These are phyloP conservation scores for Umbelopsis isabellina DNA, from an alignment of 192 early-diverging fungal genomes.

Conservation along the genomic window DNA sequence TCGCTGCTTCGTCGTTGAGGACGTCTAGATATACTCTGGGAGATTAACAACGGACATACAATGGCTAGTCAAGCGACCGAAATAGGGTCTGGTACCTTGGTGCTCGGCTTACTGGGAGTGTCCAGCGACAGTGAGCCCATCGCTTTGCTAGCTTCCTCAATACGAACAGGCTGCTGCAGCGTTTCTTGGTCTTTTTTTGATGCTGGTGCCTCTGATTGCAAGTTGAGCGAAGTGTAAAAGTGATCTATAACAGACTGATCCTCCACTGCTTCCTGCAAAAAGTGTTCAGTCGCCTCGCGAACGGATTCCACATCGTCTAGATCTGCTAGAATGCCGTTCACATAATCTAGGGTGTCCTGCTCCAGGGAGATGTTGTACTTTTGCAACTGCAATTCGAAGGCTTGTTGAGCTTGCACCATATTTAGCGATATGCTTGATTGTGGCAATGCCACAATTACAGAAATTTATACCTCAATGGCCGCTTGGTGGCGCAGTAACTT, in stretches of 20 bases:
- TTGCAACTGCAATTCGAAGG: slow-evolving; percentile 25
- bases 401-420: neutral
- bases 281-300: slow-evolving; percentile 66
- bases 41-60: neutral
- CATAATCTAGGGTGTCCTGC: slow-evolving; percentile 54
- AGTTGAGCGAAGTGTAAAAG: slow-evolving; percentile 40
- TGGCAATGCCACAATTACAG: neutral
- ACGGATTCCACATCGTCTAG: slow-evolving; percentile 46
- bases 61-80: neutral
- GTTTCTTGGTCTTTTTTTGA: neutral
- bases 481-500: neutral
- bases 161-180: neutral
- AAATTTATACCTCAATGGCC: neutral
- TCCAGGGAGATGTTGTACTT: slow-evolving; percentile 42
- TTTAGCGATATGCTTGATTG: neutral
- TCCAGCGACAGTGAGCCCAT: neutral
- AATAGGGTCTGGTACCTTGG: neutral
- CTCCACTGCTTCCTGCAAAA: slow-evolving; percentile 61
- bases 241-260: slow-evolving; percentile 46
- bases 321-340: slow-evolving; percentile 46
- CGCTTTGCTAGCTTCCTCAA: neutral
- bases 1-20: neutral
- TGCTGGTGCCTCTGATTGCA: neutral
- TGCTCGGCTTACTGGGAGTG: neutral
- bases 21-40: neutral